phyloP scores from a whole-genome alignment of 805 yeast genomes.

The Ogataea salicorniae region DNA sequence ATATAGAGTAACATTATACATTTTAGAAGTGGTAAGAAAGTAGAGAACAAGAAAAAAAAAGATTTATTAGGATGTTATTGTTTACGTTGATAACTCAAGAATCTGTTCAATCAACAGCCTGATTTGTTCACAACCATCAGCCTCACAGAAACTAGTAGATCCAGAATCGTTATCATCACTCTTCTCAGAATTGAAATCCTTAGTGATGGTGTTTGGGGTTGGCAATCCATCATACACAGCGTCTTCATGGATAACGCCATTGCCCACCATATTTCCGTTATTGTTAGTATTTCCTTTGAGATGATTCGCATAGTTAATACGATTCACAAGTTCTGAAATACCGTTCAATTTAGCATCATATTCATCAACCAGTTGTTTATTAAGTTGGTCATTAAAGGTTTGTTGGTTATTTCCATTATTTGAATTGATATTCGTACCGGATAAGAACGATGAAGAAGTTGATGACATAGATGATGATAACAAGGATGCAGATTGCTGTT shows the following conservation, averaged over 20 bases:
- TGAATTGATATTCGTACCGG: neutral
- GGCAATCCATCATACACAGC: neutral
- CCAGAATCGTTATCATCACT: neutral
- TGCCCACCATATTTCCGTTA: neutral
- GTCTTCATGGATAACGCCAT: conserved; percentile 7
- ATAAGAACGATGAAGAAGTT: neutral
- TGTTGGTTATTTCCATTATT: neutral
- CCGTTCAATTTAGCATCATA: conserved; percentile 16
- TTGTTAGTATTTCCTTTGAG: neutral
- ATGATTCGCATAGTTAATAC: conserved; percentile 2
- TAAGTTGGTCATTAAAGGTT: neutral
- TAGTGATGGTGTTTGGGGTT: no score
- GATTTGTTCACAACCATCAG: conserved; percentile 16
- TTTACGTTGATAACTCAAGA: neutral
- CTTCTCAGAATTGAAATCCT: neutral
- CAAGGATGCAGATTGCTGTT: conserved; percentile 1
- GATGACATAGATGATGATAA: conserved; percentile 10
- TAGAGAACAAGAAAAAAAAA: neutral
- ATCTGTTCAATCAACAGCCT: conserved; percentile 16
- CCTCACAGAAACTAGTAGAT: conserved; percentile 2
- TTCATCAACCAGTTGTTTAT: conserved; percentile 6
- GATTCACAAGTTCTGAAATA: conserved; percentile 10
- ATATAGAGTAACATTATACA: no score
- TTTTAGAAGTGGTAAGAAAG: neutral
- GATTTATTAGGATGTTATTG: neutral